Base-by-base conservation (phyloP, 805 yeast species). In the Starmerella apicola region DNA sequence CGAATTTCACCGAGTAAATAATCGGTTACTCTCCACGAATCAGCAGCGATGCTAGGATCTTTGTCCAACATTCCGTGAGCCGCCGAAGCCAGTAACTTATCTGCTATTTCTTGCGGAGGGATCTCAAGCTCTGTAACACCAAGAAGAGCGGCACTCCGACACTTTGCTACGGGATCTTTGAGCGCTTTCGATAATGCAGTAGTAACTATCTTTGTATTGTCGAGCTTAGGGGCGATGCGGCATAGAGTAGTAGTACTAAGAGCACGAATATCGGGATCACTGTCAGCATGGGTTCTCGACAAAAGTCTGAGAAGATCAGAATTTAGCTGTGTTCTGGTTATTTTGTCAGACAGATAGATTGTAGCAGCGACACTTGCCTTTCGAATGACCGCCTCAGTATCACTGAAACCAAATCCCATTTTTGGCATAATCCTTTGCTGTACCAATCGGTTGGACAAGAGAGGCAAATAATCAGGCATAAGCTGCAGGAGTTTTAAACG, bases 101-200 rank as follows among this genome's bases (percentile, higher is more conserved):
- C 75, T 41, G 94, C 81, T 41, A 84, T 78, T 32, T 83, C 78
- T 13, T 74, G 80, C 0, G 85, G 76, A 1, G 78, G 63, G 51
- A 86, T 85, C 32, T 68, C 72, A 5, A 76, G 78, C 19, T 78
- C 62, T 13, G 81, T 70, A 45, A 88, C 71, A 1, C 95, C 93
- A 44, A 74, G 63, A 21, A 91, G 63, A 0, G 95, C 84, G 3
- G 79, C 81, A 53, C 77, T 57, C 48, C 91, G 70, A 12, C 93
- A 75, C 6, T 81, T 84, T 2, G 76, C 67, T 52, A 74, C 76
- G 0, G 86, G 70, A 58, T 88, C 98, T 51, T 76, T 77, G 34
- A 88, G 65, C 0, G 94, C 80, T 51, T 85, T 78, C 2, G 82
- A 72, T 51, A 81, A 79, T 0, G 96, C 97, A 1, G 95, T 84